Evolutionary conservation across 2,329 filamentous ascomycete species (phyloP), one percentile per base, ranked within the genome.

Genomic region (Sporothrix protearum): DNA sequence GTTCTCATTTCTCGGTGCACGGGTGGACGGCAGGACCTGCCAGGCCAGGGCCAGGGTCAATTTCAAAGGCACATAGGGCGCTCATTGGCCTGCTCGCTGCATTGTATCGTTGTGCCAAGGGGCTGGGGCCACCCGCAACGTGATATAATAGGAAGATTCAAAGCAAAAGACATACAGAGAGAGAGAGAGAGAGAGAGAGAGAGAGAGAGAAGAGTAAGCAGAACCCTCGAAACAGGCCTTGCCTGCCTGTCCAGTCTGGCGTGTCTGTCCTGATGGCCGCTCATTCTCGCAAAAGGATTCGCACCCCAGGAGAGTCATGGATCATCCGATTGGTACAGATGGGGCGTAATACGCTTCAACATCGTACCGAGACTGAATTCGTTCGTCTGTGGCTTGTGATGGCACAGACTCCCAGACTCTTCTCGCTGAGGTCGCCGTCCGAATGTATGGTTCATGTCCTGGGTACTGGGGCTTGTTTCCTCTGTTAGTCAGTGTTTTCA

Each of bases 201-300:
- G 61, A 30, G 61, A 39, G 22, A n/a, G 47, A 53, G 25, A 19
- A 33, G 9, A 59, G 22, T 4, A 3, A 59, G 10, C 2, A 42
- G 39, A 14, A 10, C 39, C 39, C 30, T 61, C 19, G 9, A 61
- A 67, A 51, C 63, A 67, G 63, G 63, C 12, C 28, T 64, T 45
- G 22, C 30, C 19, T 55, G 57, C 33, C 33, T 61, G 12, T 42
- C 45, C 59, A 45, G 42, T 22, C 28, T 8, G 25, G 42, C 42
- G 25, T 49, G 63, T 66, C 25, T 25, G 57, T 33, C 25, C 61
- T 53, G 42, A 33, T 14, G 16, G 69, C 16, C 33, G 36, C 45
- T 63, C 19, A 8, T 49, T 53, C 66, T 68, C 22, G 47, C 33
- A 16, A 30, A 51, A 68, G 64, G 64, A 68, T 68, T 68, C 64